phyloP scores from a whole-genome alignment of 768 basidiomycete species.

The Pisolithus sp. region DNA sequence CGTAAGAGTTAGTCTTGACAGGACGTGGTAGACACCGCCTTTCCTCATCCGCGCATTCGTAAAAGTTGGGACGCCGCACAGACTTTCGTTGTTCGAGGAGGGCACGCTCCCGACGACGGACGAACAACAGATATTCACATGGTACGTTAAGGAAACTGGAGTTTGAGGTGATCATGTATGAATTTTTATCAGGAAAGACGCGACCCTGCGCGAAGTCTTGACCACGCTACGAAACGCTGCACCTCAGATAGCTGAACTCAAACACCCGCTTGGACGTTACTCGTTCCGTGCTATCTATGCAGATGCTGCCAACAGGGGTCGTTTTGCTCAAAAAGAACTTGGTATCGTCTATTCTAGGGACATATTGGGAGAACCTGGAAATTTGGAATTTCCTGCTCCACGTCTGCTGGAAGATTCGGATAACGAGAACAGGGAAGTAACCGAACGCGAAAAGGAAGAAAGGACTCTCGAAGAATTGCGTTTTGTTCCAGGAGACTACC shows the following conservation, averaged over 20 bases:
- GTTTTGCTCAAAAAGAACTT: conserved; percentile 70
- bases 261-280: conserved; percentile 77
- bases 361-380: conserved; percentile 74
- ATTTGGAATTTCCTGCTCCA: conserved; percentile 49
- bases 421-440: conserved; percentile 25
- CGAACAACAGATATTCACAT: conserved; percentile 78
- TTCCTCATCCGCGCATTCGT: conserved; percentile 80
- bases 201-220: conserved; percentile 72
- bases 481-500: conserved; percentile 76
- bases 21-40: conserved; percentile 53
- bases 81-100: conserved; percentile 69
- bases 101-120: conserved; percentile 70
- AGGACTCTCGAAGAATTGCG: conserved; percentile 73
- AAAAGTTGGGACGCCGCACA: conserved; percentile 75
- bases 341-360: conserved; percentile 80
- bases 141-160: conserved; percentile 37
- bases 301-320: conserved; percentile 64
- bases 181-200: conserved; percentile 58
- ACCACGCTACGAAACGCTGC: conserved; percentile 70
- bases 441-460: conserved; percentile 52
- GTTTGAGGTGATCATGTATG: background rate
- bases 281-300: conserved; percentile 77
- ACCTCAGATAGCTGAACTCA: conserved; percentile 63
- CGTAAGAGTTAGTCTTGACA: background rate
- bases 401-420: conserved; percentile 51